Evolutionary conservation across 225 moss, liverwort and hornwort species (phyloP), one percentile per base, ranked within the genome.

Genomic region (Pseudisothecium myosuroides): DNA sequence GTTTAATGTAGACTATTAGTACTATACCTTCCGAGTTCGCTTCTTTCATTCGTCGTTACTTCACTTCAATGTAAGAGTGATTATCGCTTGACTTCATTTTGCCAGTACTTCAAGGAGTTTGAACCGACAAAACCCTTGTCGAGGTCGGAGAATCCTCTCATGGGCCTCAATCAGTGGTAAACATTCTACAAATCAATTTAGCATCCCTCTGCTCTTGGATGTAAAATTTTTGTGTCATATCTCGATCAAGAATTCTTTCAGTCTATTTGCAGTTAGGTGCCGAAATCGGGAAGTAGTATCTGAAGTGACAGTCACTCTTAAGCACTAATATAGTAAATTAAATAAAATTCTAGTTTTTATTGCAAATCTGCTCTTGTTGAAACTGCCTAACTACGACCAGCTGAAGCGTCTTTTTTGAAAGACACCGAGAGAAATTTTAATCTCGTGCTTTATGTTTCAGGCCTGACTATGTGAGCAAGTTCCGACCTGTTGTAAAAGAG

Each of bases 71-170:
- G 73, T 86, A 76, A 91, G 76, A 76, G 78, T 87, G 88, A 91
- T 52, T 86, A 32, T 80, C 34, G 52, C 83, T 88, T 88, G 79
- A 80, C 83, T 85, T 91, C 49, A 39, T 88, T 86, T 37, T 89
- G 89, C 86, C 95, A 98, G 98, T 99, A 92, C 75, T 93, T 95
- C 65, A 92, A 86, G 91, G 99, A 99, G 85, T 95, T 95, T 92
- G 91, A 94, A 56, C 90, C 93, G 59, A 84, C 87, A 52, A 88
- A 90, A 74, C 80, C 90, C 81, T 81, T 87, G 47, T 86, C 85
- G 75, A 90, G 91, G 87, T 88, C 90, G 55, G 92, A 91, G 81
- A 94, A 95, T 90, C 99, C 97, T 32, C 94, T 96, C 41, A 11
- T 87, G 14, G 96, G 96, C 83, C 90, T 77, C 85, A 98, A 98